These are phyloP conservation scores for Fusarium sp. DNA, from an alignment of 2,329 filamentous ascomycete species.

Conservation along the genomic window DNA sequence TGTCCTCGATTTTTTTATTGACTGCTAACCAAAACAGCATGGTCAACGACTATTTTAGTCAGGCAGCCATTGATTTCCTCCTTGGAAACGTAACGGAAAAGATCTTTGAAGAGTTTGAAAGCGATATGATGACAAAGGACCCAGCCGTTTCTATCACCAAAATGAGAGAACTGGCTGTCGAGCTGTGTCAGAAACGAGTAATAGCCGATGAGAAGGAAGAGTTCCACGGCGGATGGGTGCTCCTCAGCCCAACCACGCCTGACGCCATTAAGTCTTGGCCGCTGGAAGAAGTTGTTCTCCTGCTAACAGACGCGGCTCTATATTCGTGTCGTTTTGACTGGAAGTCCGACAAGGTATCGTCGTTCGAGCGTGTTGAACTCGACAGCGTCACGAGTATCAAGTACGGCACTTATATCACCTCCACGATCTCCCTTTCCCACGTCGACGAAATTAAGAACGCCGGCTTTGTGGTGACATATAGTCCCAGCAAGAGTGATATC, in stretches of 20 bases:
- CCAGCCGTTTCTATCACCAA: conserved; percentile 87
- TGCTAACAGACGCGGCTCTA: conserved; percentile 85
- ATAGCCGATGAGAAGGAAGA: conserved; percentile 86
- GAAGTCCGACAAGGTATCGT: conserved; percentile 92
- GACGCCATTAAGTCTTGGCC: conserved; percentile 77
- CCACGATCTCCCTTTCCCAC: conserved; percentile 81
- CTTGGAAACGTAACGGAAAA: conserved; percentile 86
- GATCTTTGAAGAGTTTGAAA: conserved; percentile 94
- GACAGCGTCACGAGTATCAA: conserved; percentile 77
- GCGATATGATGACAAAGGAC: conserved; percentile 91
- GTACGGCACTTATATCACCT: conserved; percentile 90
- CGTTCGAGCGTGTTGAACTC: conserved; percentile 87
- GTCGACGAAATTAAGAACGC: conserved; percentile 83
- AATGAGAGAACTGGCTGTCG: conserved; percentile 88
- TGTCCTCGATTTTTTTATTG: background rate
- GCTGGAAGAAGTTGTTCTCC: conserved; percentile 87
- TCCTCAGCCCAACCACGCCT: conserved; percentile 78
- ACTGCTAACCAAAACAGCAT: conserved; percentile 70
- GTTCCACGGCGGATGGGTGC: conserved; percentile 87
- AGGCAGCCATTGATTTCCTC: conserved; percentile 93
- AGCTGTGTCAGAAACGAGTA: conserved; percentile 86
- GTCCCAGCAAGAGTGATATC: conserved; percentile 75
- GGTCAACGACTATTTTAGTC: conserved; percentile 97
- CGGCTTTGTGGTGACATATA: conserved; percentile 83
- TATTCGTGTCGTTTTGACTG: conserved; percentile 95